Percentiles rank a stretch among this genome's conserved stretches.
Evolutionary conservation across 129 eudicot species (phyloP).

Genomic region (Sambucus nigra): DNA sequence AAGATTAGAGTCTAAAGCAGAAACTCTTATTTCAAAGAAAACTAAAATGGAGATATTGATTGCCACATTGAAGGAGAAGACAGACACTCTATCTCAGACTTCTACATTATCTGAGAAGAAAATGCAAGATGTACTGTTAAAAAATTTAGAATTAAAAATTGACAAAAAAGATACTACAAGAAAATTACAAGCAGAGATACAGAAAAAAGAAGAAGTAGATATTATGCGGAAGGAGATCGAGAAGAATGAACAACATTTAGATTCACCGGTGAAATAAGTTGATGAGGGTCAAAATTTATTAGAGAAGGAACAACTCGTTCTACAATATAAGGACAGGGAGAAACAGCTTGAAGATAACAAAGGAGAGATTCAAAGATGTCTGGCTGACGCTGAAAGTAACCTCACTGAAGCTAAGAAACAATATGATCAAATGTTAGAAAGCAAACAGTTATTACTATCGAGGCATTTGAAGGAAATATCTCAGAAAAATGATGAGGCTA

Average conservation of each 20-base stretch:
- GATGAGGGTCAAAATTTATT: conserved; percentile 34
- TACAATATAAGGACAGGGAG: conserved; percentile 44
- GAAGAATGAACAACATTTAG: conserved; percentile 38
- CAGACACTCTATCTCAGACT: conserved; percentile 34
- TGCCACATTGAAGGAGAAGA: conserved; percentile 48
- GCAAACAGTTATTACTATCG: conserved; percentile 78
- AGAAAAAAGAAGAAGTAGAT: conserved; percentile 39
- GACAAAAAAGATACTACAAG: conserved; percentile 40
- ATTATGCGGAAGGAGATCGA: conserved; percentile 41
- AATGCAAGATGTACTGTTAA: conserved; percentile 54
- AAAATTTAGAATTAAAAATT: conserved; percentile 52
- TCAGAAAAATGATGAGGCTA: conserved; percentile 90
- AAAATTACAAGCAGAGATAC: conserved; percentile 56
- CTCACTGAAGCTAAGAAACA: conserved; percentile 71
- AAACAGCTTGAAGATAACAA: conserved; percentile 64
- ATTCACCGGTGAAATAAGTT: conserved; percentile 48
- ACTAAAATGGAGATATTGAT: conserved; percentile 41
- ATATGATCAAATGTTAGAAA: conserved; percentile 67
- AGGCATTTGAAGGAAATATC: conserved; percentile 92
- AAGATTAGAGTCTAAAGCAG: conserved; percentile 60
- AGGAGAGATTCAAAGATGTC: conserved; percentile 51
- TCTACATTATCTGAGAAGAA: conserved; percentile 44
- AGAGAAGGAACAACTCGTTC: conserved; percentile 53
- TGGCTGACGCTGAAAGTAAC: conserved; percentile 60
- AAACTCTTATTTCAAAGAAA: conserved; percentile 46